Conservation (phyloP, 257 asterid species). For the Lithospermum erythrorhizon region DNA sequence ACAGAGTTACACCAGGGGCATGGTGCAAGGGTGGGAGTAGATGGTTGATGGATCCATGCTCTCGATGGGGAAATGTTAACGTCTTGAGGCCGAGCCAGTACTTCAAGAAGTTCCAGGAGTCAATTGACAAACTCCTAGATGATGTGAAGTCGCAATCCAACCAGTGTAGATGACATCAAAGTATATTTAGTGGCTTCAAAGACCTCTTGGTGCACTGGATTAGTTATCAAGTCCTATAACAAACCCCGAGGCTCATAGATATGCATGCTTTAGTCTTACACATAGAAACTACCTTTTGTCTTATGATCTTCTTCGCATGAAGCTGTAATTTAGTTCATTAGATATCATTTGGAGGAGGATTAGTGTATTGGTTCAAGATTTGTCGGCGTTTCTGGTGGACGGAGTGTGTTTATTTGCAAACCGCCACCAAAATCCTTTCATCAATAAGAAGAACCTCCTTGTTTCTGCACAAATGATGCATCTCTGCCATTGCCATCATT, state of each 20-base stretch:
- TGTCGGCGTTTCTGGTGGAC: conserved; percentile 1
- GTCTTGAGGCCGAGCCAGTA: conserved; percentile 59
- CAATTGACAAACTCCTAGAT: conserved; percentile 39
- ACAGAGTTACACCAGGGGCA: conserved; percentile 78
- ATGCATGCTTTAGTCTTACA: conserved; percentile 1
- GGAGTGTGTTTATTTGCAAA: conserved; percentile 1
- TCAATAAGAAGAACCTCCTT: conserved; percentile 13
- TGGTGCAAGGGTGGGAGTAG: conserved; percentile 71
- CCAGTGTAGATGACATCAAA: conserved; percentile 42
- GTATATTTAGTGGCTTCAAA: background rate
- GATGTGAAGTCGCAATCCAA: conserved; percentile 43
- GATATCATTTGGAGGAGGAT: conserved; percentile 23
- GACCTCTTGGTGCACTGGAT: background rate
- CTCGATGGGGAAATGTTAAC: conserved; percentile 80
- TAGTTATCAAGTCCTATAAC: conserved; percentile 5
- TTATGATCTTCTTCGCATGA: too few species aligned
- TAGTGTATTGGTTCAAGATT: conserved; percentile 11
- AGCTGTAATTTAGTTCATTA: conserved; percentile 19
- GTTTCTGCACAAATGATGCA: conserved; percentile 8
- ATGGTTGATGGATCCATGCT: conserved; percentile 80
- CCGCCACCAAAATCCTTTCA: conserved; percentile 12
- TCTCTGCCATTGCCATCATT: conserved; percentile 4
- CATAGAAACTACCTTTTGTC: conserved; percentile 21
- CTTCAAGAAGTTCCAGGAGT: conserved; percentile 35
- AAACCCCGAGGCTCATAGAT: conserved; percentile 2